These are phyloP conservation scores for Aspergillus saccharolyticus DNA, from an alignment of 495 filamentous ascomycete genomes.

Conservation along the genomic window DNA sequence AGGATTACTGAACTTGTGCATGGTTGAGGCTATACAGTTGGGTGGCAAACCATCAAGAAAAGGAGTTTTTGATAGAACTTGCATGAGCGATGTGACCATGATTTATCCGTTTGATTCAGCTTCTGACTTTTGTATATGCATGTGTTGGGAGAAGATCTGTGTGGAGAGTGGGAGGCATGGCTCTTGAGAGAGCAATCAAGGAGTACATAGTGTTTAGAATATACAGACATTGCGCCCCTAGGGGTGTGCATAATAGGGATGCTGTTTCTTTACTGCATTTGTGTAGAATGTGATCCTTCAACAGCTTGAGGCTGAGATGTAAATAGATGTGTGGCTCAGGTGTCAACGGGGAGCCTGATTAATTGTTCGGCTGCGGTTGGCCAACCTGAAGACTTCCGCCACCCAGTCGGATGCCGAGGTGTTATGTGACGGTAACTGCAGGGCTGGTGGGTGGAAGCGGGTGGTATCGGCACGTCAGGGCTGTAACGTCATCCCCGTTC, in stretches of 20 bases:
- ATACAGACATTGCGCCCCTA: not conserved
- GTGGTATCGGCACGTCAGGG: conserved; percentile 40
- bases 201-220: not conserved
- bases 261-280: too few relatives aligned
- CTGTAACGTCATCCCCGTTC: conserved; percentile 21
- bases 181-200: not conserved
- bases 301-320: too few relatives aligned
- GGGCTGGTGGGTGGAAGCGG: conserved; percentile 6
- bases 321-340: not conserved
- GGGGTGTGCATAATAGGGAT: too few relatives aligned
- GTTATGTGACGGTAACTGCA: conserved; percentile 20
- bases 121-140: conserved; percentile 4
- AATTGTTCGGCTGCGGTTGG: conserved; percentile 8
- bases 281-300: too few relatives aligned
- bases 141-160: not conserved
- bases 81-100: conserved; percentile 23
- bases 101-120: not conserved
- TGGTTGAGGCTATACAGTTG: conserved; percentile 8
- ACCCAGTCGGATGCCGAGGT: conserved; percentile 16
- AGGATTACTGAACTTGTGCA: conserved; percentile 6
- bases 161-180: not conserved
- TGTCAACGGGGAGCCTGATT: not conserved
- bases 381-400: conserved; percentile 6
- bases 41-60: conserved; percentile 5
- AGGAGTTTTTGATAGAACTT: conserved; percentile 11